A percentile compares a stretch with the other conserved stretches of the same genome.
Evolutionary conservation across 306 rosid species (phyloP).

Genomic region (Betula pendula): DNA sequence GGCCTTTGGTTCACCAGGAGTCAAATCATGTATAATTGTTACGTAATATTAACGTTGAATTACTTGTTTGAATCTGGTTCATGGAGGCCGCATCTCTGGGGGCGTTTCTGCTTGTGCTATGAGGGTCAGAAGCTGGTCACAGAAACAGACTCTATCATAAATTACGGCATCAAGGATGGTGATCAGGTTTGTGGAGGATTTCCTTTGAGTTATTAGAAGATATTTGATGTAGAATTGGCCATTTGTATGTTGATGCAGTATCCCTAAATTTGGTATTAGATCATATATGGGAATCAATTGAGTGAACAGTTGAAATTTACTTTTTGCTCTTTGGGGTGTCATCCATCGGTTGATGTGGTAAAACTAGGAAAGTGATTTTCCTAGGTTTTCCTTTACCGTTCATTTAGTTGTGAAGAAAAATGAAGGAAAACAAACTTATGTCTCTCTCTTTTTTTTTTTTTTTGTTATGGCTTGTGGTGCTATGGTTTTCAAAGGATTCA

Average conservation of each 20-base stretch:
- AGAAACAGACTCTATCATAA: conserved; percentile 49
- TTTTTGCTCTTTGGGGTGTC: neutral
- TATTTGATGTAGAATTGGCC: neutral
- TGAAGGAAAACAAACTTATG: neutral
- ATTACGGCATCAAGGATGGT: conserved; percentile 73
- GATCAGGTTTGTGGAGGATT: conserved; percentile 64
- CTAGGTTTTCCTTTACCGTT: neutral
- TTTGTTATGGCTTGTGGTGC: neutral
- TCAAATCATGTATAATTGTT: neutral
- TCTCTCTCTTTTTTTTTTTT: neutral
- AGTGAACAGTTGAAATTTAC: neutral
- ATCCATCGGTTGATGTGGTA: neutral
- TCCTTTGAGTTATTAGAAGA: conserved; percentile 1
- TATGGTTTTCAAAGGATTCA: neutral
- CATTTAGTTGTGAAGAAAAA: neutral
- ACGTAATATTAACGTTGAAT: conserved; percentile 7
- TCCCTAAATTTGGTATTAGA: neutral
- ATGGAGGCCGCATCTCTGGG: conserved; percentile 83
- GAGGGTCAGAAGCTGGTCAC: conserved; percentile 60
- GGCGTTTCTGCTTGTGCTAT: conserved; percentile 80
- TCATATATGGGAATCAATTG: neutral
- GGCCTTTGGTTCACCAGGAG: neutral
- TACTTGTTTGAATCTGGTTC: conserved; percentile 21
- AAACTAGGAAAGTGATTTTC: neutral
- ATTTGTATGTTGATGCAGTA: neutral